Evolutionary conservation across 768 basidiomycete species (phyloP), one percentile per base, ranked within the genome.

Genomic region (Mycena capillaripes): DNA sequence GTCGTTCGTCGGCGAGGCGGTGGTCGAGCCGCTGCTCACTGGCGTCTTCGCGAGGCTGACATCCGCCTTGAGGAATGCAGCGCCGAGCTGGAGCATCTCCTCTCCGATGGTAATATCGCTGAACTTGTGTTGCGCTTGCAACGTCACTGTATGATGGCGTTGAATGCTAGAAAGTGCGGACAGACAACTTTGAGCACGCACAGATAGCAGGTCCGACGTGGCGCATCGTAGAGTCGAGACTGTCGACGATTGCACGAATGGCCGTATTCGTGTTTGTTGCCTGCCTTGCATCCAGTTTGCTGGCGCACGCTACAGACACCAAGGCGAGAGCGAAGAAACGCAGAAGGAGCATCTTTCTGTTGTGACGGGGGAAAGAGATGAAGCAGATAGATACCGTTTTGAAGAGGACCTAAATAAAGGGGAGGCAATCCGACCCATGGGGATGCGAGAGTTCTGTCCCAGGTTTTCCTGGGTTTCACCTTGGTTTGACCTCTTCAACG

Each of bases 1-100:
- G 36, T 75, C 74, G 67, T 75, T 73, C 8, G 74, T 75, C 12
- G 74, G 74, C 16, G n/a, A 29, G 3, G 66, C 63, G 3, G 71
- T 73, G 16, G 62, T 70, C 23, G 74, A 75, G 60, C 74, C 74
- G 4, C 53, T 66, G 64, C 71, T 73, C 14, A 62, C 68, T 6
- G 71, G 63, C 21, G 64, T 75, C 12, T 11, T 34, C 9, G 44
- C 30, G 17, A 75, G 74, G 44, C 44, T 32, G n/a, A 23, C 19
- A 16, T 44, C 59, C 7, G 68, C 66, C 27, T 63, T 38, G n/a
- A 36, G 0, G 50, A 69, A 75, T 6, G 70, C 40, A 6, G 57
- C 29, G n/a, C 59, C 70, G n/a, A 72, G 25, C 14, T 6, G 5
- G n/a, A 46, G 12, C 57, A 72, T 60, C 38, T 66, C 58, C 19